These are phyloP conservation scores for Oryza meridionalis DNA, from an alignment of 176 grass and related monocot genomes.

Conservation along the genomic window DNA sequence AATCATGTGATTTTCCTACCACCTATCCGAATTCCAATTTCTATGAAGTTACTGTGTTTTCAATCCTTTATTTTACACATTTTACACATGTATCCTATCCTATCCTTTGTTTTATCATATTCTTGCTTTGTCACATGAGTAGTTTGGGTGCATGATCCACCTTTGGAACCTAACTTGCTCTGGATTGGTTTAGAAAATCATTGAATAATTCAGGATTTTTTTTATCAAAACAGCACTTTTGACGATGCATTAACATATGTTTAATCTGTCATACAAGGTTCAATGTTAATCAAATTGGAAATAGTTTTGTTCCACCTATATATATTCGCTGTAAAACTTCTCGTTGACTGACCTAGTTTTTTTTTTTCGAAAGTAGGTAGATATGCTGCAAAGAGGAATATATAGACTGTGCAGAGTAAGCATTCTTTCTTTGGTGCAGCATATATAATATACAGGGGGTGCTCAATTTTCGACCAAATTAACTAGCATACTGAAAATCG, in stretches of 20 bases:
- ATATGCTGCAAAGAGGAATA: too few relatives aligned
- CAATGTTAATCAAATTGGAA: neutral
- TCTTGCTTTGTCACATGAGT: too few relatives aligned
- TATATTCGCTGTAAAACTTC: neutral
- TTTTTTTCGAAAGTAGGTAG: neutral
- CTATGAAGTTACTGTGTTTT: too few relatives aligned
- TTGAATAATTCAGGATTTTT: neutral
- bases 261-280: neutral
- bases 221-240: neutral
- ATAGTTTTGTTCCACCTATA: neutral
- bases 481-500: neutral
- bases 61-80: too few relatives aligned
- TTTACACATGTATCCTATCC: too few relatives aligned
- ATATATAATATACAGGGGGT: too few relatives aligned
- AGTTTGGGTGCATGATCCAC: too few relatives aligned
- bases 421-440: neutral
- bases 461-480: neutral
- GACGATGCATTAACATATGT: neutral
- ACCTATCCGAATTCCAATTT: too few relatives aligned
- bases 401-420: too few relatives aligned
- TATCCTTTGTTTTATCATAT: too few relatives aligned
- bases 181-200: neutral
- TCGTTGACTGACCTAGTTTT: neutral
- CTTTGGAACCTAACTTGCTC: too few relatives aligned
- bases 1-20: too few relatives aligned